phyloP scores from a whole-genome alignment of 768 basidiomycete species.

The Boletus rex-veris region DNA sequence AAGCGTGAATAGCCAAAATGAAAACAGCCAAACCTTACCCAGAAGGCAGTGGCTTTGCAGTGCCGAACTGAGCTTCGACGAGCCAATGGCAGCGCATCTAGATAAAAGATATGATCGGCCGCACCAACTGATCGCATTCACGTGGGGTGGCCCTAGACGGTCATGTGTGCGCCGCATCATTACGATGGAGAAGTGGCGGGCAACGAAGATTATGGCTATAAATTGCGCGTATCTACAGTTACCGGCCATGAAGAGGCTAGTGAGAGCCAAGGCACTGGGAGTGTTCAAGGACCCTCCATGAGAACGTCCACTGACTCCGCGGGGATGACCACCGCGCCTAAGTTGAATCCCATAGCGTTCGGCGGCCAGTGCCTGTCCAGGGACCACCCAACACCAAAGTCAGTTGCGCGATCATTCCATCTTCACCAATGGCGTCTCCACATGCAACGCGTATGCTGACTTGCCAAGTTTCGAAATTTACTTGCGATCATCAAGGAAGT shows the following conservation, averaged over 20 bases:
- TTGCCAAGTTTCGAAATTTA: background rate
- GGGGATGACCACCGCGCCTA: background rate
- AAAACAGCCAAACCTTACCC: conserved; percentile 6
- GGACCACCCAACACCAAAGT: too few species aligned
- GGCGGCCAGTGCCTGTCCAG: background rate
- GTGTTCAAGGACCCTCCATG: background rate
- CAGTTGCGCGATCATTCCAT: background rate
- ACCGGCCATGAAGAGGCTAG: background rate
- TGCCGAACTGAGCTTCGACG: background rate
- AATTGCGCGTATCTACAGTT: background rate
- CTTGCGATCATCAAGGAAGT: conserved; percentile 19
- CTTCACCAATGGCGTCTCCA: background rate
- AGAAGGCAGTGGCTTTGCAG: conserved; percentile 8
- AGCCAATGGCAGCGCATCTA: conserved; percentile 3
- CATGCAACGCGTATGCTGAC: background rate
- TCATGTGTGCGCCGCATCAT: background rate
- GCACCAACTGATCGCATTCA: background rate
- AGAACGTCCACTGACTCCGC: conserved; percentile 2
- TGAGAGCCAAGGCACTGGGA: background rate
- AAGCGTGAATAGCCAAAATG: conserved; percentile 9
- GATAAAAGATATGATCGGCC: conserved; percentile 9
- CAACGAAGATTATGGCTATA: background rate
- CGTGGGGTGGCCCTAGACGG: background rate
- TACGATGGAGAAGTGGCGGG: background rate
- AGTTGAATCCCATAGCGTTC: background rate